A percentile compares a stretch with the other conserved stretches of the same genome.
Evolutionary conservation across 2,329 filamentous ascomycete species (phyloP).

Genomic region (Anthostomella pinea): DNA sequence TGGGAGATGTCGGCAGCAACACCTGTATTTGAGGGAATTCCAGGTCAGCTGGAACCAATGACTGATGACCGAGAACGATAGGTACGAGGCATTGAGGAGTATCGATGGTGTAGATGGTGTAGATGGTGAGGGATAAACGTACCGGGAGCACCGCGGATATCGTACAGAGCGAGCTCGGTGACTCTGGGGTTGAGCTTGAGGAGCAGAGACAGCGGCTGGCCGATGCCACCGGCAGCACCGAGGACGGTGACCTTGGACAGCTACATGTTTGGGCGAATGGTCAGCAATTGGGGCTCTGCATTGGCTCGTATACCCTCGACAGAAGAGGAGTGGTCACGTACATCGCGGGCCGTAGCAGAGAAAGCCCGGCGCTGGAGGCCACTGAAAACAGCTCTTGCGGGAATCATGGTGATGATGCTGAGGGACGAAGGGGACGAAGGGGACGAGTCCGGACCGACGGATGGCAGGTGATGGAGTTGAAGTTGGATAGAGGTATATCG

Average conservation of each 20-base stretch:
- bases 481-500: too few species aligned
- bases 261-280: conserved; percentile 44
- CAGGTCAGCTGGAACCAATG: conserved; percentile 6
- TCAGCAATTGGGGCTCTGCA: conserved; percentile 12
- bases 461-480: background rate
- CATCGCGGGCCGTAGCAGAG: conserved; percentile 74
- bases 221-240: conserved; percentile 96
- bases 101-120: background rate
- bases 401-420: conserved; percentile 29
- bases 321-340: conserved; percentile 41
- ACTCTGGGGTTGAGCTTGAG: conserved; percentile 98
- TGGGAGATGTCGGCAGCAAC: conserved; percentile 97
- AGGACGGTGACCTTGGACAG: conserved; percentile 97
- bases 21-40: conserved; percentile 53
- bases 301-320: too few species aligned
- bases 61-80: background rate
- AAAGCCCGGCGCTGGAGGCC: conserved; percentile 72
- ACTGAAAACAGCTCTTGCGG: conserved; percentile 31
- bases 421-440: background rate
- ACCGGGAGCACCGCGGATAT: conserved; percentile 94
- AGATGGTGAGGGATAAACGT: conserved; percentile 39
- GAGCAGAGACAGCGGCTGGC: conserved; percentile 94
- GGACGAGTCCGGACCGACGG: background rate
- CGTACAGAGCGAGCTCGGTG: conserved; percentile 91
- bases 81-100: too few species aligned